phyloP scores from a whole-genome alignment of 202 grass and related monocot species.

The Elaeis oleifera region DNA sequence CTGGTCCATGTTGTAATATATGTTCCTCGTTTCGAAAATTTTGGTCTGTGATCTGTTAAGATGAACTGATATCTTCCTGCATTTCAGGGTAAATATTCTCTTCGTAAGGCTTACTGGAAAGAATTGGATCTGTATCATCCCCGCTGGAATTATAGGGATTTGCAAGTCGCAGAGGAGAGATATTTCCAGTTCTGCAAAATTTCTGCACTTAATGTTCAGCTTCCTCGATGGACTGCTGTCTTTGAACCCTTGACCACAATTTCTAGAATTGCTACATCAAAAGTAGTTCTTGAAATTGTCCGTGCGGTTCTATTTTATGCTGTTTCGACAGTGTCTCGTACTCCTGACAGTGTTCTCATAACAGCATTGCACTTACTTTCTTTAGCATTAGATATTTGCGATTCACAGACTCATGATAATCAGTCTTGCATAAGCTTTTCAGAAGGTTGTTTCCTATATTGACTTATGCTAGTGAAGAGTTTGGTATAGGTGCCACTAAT shows the following conservation, averaged over 20 bases:
- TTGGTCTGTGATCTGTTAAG: too few relatives aligned
- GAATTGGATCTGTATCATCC: conserved; percentile 95
- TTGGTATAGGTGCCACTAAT: conserved; percentile 17
- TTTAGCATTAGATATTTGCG: conserved; percentile 81
- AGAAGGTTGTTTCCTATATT: conserved; percentile 49
- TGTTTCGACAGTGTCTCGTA: conserved; percentile 49
- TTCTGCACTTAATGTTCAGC: conserved; percentile 73
- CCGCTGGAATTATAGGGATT: conserved; percentile 87
- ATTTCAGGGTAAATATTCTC: conserved; percentile 84
- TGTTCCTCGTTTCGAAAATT: too few relatives aligned
- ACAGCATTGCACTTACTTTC: conserved; percentile 74
- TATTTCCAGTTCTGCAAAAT: conserved; percentile 81
- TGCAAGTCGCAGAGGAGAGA: conserved; percentile 99
- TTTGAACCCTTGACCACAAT: conserved; percentile 57
- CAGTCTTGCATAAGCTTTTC: conserved; percentile 47
- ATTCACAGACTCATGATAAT: conserved; percentile 50
- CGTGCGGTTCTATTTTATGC: conserved; percentile 82
- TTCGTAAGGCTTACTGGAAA: conserved; percentile 81
- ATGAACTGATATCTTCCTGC: too few relatives aligned
- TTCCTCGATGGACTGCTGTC: conserved; percentile 71
- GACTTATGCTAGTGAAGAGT: conserved; percentile 51
- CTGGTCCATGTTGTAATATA: conserved; percentile 11
- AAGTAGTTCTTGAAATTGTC: conserved; percentile 66
- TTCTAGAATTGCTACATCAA: conserved; percentile 76
- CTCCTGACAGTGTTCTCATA: conserved; percentile 84